These are phyloP conservation scores for Fusarium pseudoanthophilum DNA, from an alignment of 2,329 filamentous ascomycete genomes.

Conservation along the genomic window DNA sequence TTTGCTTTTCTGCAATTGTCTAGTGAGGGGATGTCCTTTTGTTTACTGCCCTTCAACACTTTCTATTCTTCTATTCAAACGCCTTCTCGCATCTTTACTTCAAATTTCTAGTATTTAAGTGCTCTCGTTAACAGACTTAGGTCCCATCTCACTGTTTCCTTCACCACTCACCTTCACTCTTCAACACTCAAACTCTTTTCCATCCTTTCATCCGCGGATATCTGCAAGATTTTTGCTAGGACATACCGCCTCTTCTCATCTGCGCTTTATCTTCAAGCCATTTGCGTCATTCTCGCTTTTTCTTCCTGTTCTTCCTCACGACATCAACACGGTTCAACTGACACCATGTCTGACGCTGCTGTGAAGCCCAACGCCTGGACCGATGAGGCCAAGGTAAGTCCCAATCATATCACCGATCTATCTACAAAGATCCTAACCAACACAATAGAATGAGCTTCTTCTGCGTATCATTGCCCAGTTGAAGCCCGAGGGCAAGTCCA, in stretches of 20 bases:
- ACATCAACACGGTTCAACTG: not conserved
- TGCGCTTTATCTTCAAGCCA: not conserved
- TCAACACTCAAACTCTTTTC: no score
- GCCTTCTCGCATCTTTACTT: not conserved
- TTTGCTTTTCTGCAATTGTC: not conserved
- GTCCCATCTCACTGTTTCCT: no score
- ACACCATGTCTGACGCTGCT: constrained; percentile 41
- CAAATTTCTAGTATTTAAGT: not conserved
- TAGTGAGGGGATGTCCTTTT: not conserved
- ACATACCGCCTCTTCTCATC: not conserved
- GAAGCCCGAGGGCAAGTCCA: constrained; percentile 46
- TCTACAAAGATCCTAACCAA: not conserved
- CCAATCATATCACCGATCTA: not conserved
- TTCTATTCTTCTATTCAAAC: not conserved
- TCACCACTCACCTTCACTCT: no score
- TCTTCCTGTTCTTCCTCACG: no score
- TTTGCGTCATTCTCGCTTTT: no score
- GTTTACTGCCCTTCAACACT: not conserved
- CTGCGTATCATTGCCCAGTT: constrained; percentile 51
- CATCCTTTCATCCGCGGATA: not conserved
- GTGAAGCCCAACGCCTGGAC: constrained; percentile 49
- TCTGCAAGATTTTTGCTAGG: not conserved
- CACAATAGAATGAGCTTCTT: constrained; percentile 49
- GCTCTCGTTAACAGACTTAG: not conserved
- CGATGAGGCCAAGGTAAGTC: constrained; percentile 50